These are phyloP conservation scores for Aspergillus wentii DNA, from an alignment of 495 filamentous ascomycete genomes.

Conservation along the genomic window DNA sequence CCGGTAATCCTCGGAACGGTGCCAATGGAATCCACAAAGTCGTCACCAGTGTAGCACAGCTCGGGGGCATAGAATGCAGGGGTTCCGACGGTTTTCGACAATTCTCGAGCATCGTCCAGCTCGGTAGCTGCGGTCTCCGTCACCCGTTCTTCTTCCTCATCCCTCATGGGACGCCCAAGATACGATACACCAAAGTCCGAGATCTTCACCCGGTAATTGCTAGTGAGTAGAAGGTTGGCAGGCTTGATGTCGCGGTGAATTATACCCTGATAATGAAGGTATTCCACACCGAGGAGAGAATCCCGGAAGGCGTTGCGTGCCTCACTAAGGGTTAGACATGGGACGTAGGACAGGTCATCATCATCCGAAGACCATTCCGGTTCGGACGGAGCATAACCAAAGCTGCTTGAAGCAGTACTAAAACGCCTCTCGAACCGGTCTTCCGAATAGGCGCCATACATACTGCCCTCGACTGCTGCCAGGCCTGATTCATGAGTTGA, in stretches of 20 bases:
- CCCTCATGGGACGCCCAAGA: slow-evolving; percentile 76
- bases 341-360: slow-evolving; percentile 87
- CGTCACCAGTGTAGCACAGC: slow-evolving; percentile 72
- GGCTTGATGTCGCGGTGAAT: slow-evolving; percentile 99
- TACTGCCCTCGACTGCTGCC: slow-evolving; percentile 64
- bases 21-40: slow-evolving; percentile 42
- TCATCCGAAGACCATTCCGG: slow-evolving; percentile 47
- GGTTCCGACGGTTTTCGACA: slow-evolving; percentile 96
- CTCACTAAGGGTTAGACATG: slow-evolving; percentile 79
- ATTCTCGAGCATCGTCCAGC: slow-evolving; percentile 83
- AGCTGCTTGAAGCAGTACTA: slow-evolving; percentile 43
- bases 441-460: slow-evolving; percentile 69
- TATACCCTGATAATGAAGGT: slow-evolving; percentile 93
- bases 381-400: slow-evolving; percentile 54
- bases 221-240: slow-evolving; percentile 89
- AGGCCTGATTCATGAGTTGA: slow-evolving; percentile 43
- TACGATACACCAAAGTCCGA: slow-evolving; percentile 99
- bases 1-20: slow-evolving; percentile 52
- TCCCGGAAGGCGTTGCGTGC: slow-evolving; percentile 88
- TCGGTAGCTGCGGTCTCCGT: slow-evolving; percentile 80
- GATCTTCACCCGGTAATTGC: slow-evolving; percentile 86
- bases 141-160: slow-evolving; percentile 71
- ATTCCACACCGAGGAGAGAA: slow-evolving; percentile 89
- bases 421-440: slow-evolving; percentile 41
- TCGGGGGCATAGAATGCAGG: slow-evolving; percentile 98